phyloP scores from a whole-genome alignment of 352 stramenopile genomes.

The Pythium periplocum region DNA sequence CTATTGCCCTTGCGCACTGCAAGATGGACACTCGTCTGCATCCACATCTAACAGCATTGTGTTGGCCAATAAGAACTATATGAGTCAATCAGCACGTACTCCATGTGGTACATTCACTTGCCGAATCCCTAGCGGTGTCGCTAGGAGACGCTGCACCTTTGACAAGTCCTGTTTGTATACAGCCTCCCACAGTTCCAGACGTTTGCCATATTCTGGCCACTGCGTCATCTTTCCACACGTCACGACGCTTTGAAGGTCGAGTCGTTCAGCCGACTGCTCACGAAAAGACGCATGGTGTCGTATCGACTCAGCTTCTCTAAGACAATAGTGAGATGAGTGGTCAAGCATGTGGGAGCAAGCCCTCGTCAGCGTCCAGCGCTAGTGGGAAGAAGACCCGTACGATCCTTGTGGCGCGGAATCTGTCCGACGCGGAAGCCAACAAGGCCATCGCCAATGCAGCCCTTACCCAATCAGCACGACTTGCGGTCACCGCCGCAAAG shows the following conservation, averaged over 20 bases:
- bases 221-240: conserved; percentile 12
- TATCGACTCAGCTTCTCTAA: too few species aligned
- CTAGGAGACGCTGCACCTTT: conserved; percentile 35
- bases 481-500: background rate
- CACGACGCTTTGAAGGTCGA: background rate
- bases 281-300: conserved; percentile 9
- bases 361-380: conserved; percentile 32
- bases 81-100: conserved; percentile 16
- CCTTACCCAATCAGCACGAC: background rate
- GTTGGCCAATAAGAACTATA: background rate
- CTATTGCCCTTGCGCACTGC: conserved; percentile 39
- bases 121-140: conserved; percentile 12
- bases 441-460: background rate
- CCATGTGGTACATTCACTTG: conserved; percentile 54
- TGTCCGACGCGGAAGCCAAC: conserved; percentile 20
- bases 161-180: conserved; percentile 40
- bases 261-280: conserved; percentile 17
- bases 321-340: too few species aligned
- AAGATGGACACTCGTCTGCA: conserved; percentile 54
- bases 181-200: conserved; percentile 50
- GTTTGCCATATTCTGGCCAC: conserved; percentile 39
- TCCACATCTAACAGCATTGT: conserved; percentile 32
- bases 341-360: conserved; percentile 20
- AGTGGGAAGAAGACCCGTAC: conserved; percentile 37
- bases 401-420: conserved; percentile 44